These are phyloP conservation scores for Fusarium coffeatum DNA, from an alignment of 2,329 filamentous ascomycete species.

Conservation along the genomic window DNA sequence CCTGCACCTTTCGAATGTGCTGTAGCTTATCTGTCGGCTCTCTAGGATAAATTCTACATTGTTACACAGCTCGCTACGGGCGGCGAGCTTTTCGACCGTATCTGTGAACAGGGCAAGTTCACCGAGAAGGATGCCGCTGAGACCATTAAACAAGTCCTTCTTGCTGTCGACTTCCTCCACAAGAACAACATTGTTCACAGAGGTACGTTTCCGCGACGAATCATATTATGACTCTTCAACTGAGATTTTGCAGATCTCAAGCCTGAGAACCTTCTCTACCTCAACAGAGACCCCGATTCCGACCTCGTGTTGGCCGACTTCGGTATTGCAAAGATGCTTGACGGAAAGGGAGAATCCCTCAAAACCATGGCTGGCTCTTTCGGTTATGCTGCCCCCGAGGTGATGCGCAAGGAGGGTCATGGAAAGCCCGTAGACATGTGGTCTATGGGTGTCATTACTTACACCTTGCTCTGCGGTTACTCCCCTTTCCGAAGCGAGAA, in stretches of 20 bases:
- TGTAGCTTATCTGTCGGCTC: constrained; percentile 21
- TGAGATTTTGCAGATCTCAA: constrained; percentile 78
- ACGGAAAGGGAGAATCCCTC: constrained; percentile 88
- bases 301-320: constrained; percentile 96
- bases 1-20: background rate
- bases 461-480: constrained; percentile 97
- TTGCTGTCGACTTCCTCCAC: constrained; percentile 94
- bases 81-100: constrained; percentile 96
- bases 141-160: constrained; percentile 93
- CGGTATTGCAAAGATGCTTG: constrained; percentile 97
- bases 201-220: constrained; percentile 65
- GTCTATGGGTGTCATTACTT: constrained; percentile 98
- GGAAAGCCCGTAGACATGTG: constrained; percentile 99
- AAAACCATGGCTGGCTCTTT: constrained; percentile 99
- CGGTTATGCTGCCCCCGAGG: constrained; percentile 95
- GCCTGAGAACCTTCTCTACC: constrained; percentile 96
- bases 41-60: constrained; percentile 98
- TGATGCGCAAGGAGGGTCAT: constrained; percentile 97
- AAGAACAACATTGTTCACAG: constrained; percentile 94
- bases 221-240: background rate
- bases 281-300: constrained; percentile 80
- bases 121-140: constrained; percentile 98
- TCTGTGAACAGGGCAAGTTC: constrained; percentile 97
- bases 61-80: constrained; percentile 96
- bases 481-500: constrained; percentile 98